phyloP scores from a whole-genome alignment of 2,329 filamentous ascomycete genomes.

The Penicillium hesseltinei region DNA sequence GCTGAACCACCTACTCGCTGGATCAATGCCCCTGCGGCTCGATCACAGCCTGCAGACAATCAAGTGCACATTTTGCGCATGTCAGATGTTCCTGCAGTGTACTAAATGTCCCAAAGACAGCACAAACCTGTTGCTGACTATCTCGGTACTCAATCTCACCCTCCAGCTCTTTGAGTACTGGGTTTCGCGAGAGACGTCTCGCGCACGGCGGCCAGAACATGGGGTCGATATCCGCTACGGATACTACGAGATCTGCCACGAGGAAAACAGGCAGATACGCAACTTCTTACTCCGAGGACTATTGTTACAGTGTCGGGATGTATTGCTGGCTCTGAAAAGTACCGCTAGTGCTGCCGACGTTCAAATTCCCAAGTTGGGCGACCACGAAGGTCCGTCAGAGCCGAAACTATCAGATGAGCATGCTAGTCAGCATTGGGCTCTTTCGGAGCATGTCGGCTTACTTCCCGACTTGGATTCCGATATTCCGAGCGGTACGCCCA shows the following conservation, averaged over 20 bases:
- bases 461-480: slow-evolving; percentile 11
- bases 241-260: slow-evolving; percentile 31
- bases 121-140: slow-evolving; percentile 28
- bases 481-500: slow-evolving; percentile 2
- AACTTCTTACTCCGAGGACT: slow-evolving; percentile 29
- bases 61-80: slow-evolving; percentile 30
- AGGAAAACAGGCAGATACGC: slow-evolving; percentile 31
- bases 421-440: slow-evolving; percentile 7
- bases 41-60: slow-evolving; percentile 36
- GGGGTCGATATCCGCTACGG: slow-evolving; percentile 28
- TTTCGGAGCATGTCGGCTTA: slow-evolving; percentile 6
- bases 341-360: slow-evolving; percentile 13
- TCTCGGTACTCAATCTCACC: slow-evolving; percentile 32
- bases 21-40: slow-evolving; percentile 28
- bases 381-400: slow-evolving; percentile 9
- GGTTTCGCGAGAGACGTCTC: slow-evolving; percentile 26
- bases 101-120: slow-evolving; percentile 31
- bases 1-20: slow-evolving; percentile 31
- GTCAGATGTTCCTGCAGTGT: slow-evolving; percentile 33
- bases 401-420: slow-evolving; percentile 8
- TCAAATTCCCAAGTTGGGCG: slow-evolving; percentile 12
- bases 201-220: slow-evolving; percentile 13
- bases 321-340: slow-evolving; percentile 24
- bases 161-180: slow-evolving; percentile 35
- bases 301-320: slow-evolving; percentile 29